Percentiles rank a stretch among this genome's conserved stretches.
phyloP scores from a whole-genome alignment of 2,329 filamentous ascomycete species.

The Escovopsis sp. region DNA sequence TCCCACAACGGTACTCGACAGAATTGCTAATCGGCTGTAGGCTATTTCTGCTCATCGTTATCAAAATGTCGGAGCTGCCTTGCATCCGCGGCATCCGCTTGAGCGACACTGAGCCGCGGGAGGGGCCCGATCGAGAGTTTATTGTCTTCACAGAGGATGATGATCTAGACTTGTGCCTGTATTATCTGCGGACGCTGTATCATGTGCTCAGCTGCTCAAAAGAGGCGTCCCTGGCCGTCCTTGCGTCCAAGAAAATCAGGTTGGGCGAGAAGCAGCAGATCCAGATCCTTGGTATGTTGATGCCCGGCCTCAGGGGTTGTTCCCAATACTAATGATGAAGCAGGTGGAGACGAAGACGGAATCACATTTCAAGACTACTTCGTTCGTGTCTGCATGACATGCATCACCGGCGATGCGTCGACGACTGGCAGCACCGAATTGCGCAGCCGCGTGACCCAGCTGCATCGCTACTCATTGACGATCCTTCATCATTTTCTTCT shows the following conservation, averaged over 20 bases:
- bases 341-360: conserved; percentile 36
- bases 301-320: no score
- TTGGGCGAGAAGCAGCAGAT: conserved; percentile 12
- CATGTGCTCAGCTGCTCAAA: conserved; percentile 55
- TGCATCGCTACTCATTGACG: conserved; percentile 57
- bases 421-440: conserved; percentile 12
- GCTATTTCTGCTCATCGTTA: conserved; percentile 45
- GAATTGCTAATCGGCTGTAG: conserved; percentile 20
- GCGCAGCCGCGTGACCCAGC: conserved; percentile 38
- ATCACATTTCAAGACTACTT: conserved; percentile 54
- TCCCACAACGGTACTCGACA: neutral
- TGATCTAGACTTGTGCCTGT: conserved; percentile 62
- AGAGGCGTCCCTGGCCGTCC: conserved; percentile 53
- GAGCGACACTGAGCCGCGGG: conserved; percentile 4
- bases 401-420: conserved; percentile 27
- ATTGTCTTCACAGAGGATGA: conserved; percentile 35
- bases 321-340: conserved; percentile 20
- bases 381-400: conserved; percentile 48
- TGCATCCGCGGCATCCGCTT: conserved; percentile 27
- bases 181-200: conserved; percentile 61
- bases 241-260: conserved; percentile 43
- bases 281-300: conserved; percentile 36
- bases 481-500: conserved; percentile 56
- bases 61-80: conserved; percentile 39
- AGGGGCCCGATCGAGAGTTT: conserved; percentile 4